A percentile compares a stretch with the other conserved stretches of the same genome.
Evolutionary conservation across 345 rosid genomes (phyloP).

Genomic region (Lumnitzera racemosa): DNA sequence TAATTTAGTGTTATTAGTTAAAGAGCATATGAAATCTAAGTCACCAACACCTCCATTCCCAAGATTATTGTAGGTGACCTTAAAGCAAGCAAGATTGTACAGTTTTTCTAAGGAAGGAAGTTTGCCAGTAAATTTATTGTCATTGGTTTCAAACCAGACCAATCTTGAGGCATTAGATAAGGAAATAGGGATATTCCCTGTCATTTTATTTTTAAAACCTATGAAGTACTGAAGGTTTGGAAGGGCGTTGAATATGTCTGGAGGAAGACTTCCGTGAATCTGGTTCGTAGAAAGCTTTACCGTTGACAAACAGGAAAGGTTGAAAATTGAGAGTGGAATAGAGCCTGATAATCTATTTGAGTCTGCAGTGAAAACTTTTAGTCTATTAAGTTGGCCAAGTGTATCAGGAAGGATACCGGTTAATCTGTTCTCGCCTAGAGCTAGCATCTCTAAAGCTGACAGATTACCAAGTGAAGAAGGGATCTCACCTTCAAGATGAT

Average conservation of each 20-base stretch:
- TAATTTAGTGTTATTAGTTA: conserved; percentile 1
- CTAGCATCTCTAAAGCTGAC: background rate
- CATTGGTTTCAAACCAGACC: background rate
- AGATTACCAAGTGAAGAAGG: conserved; percentile 16
- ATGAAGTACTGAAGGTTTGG: conserved; percentile 3
- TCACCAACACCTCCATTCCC: conserved; percentile 11
- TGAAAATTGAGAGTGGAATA: no score
- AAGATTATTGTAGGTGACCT: background rate
- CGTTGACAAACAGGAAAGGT: no score
- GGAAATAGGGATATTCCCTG: conserved; percentile 13
- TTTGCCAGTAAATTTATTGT: conserved; percentile 7
- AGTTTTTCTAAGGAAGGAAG: conserved; percentile 8
- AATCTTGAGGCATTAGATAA: conserved; percentile 17
- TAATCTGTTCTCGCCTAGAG: background rate
- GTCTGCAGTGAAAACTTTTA: no score
- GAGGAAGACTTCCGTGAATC: conserved; percentile 14
- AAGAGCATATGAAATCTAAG: background rate
- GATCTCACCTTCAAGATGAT: conserved; percentile 3
- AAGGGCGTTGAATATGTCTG: conserved; percentile 8
- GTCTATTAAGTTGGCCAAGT: no score
- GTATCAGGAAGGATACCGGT: conserved; percentile 1
- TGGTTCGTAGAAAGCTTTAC: conserved; percentile 4
- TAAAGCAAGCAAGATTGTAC: background rate
- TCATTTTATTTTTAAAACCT: background rate
- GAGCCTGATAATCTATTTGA: no score